phyloP scores from a whole-genome alignment of 2,329 filamentous ascomycete species.

The Clonostachys rosea region DNA sequence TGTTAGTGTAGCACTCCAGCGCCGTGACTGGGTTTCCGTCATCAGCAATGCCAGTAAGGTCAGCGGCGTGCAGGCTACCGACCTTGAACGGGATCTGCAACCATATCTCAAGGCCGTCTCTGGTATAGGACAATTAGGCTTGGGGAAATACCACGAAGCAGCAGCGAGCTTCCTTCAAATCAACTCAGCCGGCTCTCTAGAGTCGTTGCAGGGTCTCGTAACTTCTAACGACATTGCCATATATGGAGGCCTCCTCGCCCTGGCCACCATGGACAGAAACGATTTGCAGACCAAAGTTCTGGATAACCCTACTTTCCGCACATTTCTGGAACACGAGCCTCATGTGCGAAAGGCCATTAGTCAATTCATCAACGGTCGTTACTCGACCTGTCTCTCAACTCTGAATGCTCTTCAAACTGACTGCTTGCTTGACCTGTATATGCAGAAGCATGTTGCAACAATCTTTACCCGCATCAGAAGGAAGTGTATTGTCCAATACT shows the following conservation, averaged over 20 bases:
- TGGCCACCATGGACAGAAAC: conserved; percentile 81
- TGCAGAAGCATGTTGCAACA: conserved; percentile 66
- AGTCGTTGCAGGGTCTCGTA: too few species aligned
- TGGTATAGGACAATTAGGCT: conserved; percentile 44
- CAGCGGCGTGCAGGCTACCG: conserved; percentile 36
- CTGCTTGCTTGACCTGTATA: conserved; percentile 85
- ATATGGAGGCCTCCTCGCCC: conserved; percentile 84
- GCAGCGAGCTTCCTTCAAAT: conserved; percentile 66
- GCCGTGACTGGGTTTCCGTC: conserved; percentile 71
- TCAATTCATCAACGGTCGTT: conserved; percentile 87
- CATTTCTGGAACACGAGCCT: conserved; percentile 86
- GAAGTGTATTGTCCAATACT: conserved; percentile 92
- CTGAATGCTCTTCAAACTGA: conserved; percentile 78
- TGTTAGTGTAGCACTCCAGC: conserved; percentile 70
- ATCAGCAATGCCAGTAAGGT: conserved; percentile 60
- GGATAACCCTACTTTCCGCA: conserved; percentile 75
- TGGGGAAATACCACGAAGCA: conserved; percentile 52
- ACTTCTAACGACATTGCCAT: conserved; percentile 76
- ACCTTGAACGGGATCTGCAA: conserved; percentile 38
- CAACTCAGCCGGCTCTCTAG: conserved; percentile 34
- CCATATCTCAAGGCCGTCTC: conserved; percentile 48
- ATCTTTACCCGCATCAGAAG: conserved; percentile 75
- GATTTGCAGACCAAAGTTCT: conserved; percentile 74
- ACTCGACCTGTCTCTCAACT: conserved; percentile 77
- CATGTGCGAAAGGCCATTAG: conserved; percentile 89